Evolutionary conservation across 352 stramenopile genomes (phyloP), one percentile per base, ranked within the genome.

Genomic region (Phytophthora palmivora): DNA sequence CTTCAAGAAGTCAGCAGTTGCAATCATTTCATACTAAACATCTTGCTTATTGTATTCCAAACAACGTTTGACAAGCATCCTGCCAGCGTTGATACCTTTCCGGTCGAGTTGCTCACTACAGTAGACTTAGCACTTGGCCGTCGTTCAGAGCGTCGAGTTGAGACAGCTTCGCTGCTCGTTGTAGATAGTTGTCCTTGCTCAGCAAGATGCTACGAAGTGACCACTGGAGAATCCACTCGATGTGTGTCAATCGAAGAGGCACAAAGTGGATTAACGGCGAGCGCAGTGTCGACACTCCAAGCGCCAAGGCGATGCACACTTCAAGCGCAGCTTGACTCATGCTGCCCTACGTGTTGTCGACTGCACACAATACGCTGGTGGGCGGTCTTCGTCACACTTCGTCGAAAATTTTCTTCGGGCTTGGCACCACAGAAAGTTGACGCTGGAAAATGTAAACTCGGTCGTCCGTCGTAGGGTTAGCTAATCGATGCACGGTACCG

Each of bases 211-310:
- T 12, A 51, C 38, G 38, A 49, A 58, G 11, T 28, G 54, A n/a
- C n/a, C n/a, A n/a, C 22, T 26, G 24, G 37, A 67, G 50, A 69
- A 68, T 68, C 60, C 60, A 69, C 18, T 63, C 46, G 15, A 28
- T 16, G 58, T 37, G 22, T 53, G 60, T 63, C 60, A 49, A 69
- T 63, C 45, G 60, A 64, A 69, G 53, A 34, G 60, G 38, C 44
- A 63, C 52, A 47, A 46, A 53, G 36, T 42, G 43, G 59, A 68
- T 58, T 58, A 68, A 45, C 19, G 41, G 45, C 9, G 34, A 43
- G 56, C 37, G 28, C 50, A 22, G 46, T n/a, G 53, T 53, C 53
- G 53, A n/a, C n/a, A n/a, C n/a, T n/a, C n/a, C n/a, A n/a, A 55
- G 50, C n/a, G 44, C 28, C 38, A 10, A 53, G 33, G 18, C 22